Percentiles rank a stretch among this genome's conserved stretches.
Evolutionary conservation across 495 filamentous ascomycete genomes (phyloP).

Genomic region (Thermothielavioides terrestris): DNA sequence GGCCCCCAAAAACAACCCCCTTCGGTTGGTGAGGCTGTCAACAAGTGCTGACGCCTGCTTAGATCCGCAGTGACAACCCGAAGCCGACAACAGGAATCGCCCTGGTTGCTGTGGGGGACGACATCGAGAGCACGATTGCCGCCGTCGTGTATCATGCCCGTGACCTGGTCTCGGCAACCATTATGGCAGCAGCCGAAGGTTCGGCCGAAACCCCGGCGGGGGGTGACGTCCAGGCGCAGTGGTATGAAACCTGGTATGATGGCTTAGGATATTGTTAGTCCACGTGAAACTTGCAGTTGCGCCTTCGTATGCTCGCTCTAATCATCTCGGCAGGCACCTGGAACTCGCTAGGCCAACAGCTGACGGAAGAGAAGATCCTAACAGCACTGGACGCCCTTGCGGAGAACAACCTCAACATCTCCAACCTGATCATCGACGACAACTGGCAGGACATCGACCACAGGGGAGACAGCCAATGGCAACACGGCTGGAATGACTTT

Average conservation of each 20-base stretch:
- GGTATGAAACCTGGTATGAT: slow-evolving; percentile 85
- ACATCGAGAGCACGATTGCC: slow-evolving; percentile 69
- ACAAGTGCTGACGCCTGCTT: background rate
- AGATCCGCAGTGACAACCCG: slow-evolving; percentile 56
- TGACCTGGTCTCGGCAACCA: slow-evolving; percentile 43
- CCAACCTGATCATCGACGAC: slow-evolving; percentile 86
- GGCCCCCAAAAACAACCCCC: too few relatives aligned
- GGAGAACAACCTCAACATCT: slow-evolving; percentile 63
- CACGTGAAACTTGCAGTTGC: background rate
- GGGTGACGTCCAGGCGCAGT: slow-evolving; percentile 48
- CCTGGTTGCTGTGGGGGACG: slow-evolving; percentile 61
- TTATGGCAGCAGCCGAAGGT: slow-evolving; percentile 25
- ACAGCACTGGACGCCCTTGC: slow-evolving; percentile 63
- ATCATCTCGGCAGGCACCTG: slow-evolving; percentile 55
- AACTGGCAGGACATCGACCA: slow-evolving; percentile 83
- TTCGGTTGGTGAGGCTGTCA: too few relatives aligned
- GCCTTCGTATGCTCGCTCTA: background rate
- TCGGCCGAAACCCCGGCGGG: background rate
- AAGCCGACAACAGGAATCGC: slow-evolving; percentile 48
- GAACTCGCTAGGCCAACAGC: slow-evolving; percentile 78
- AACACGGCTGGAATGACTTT: slow-evolving; percentile 58
- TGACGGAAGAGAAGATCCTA: slow-evolving; percentile 73
- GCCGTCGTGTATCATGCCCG: slow-evolving; percentile 83
- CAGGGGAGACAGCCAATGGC: slow-evolving; percentile 35
- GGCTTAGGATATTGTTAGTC: slow-evolving; percentile 57